Base-by-base conservation (phyloP, 2,329 filamentous ascomycete genomes). In the Coleophoma crateriformis region DNA sequence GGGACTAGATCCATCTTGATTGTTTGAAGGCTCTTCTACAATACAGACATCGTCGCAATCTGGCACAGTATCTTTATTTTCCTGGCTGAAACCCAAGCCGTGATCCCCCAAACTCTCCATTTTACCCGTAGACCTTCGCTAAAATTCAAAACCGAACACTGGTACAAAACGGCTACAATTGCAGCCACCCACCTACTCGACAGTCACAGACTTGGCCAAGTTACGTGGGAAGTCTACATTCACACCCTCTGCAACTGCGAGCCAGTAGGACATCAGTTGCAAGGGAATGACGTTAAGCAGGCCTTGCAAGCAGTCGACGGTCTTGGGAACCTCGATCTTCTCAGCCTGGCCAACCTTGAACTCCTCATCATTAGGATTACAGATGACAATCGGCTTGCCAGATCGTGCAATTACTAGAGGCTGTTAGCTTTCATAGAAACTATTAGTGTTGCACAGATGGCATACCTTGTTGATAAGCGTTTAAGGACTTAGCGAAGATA, bases 211-310 rank as follows among this genome's bases (percentile, higher is more conserved):
- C 84, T 99, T 99, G 70, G 94, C 94, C 74, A 99, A 75, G 78
- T 99, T 99, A 66, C 94, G 87, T 51, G 94, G 94, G 83, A 97
- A 97, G 69, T 99, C 94, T 53, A 99, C 94, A 68, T 99, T 97
- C 59, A 96, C 78, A 47, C 91, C 92, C 76, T 96, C 94, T 59
- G 87, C 87, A 63, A 99, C 92, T 48, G 94, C 94, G 58, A 99
- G 84, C 92, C 94, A 97, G 81, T 99, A 99, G 52, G 94, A 89
- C 75, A 99, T 96, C 62, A 99, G 80, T 78, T 99, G 94, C 64
- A 99, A 81, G 47, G 94, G 94, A 61, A 99, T 89, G 65, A 99
- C 94, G 72, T 99, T 99, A 67, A 99, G 82, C 61, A 99, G 85
- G 70, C 94, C 94, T 77, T 99, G 94, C 51, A 99, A 82, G 63